phyloP scores from a whole-genome alignment of 257 asterid species.

The Solanum verrucosum region DNA sequence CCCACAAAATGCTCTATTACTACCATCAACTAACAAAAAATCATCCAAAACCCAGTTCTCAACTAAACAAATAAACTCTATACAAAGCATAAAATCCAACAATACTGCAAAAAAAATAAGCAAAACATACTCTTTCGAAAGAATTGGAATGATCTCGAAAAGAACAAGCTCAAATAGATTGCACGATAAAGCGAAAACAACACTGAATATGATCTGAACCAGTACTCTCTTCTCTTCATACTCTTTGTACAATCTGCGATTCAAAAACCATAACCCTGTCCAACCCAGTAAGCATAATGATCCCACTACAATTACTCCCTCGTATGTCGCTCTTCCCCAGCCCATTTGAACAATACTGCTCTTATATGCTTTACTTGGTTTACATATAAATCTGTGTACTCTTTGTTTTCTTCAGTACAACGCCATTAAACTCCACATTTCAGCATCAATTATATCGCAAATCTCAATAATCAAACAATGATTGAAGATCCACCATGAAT shows the following conservation, averaged over 20 bases:
- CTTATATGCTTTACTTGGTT: not conserved
- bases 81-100: not conserved
- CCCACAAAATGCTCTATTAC: not conserved
- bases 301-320: slow-evolving; percentile 71
- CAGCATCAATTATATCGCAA: not conserved
- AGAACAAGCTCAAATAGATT: slow-evolving; percentile 94
- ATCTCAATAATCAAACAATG: not conserved
- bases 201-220: slow-evolving; percentile 96
- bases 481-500: not conserved
- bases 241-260: slow-evolving; percentile 87
- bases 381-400: not conserved
- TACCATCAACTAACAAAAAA: not conserved
- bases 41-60: not conserved
- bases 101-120: not conserved
- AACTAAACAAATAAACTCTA: not conserved
- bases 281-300: slow-evolving; percentile 77
- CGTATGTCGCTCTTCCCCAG: slow-evolving; percentile 65
- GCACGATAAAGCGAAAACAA: slow-evolving; percentile 92
- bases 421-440: not conserved
- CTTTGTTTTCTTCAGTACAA: not conserved
- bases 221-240: slow-evolving; percentile 90
- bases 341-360: slow-evolving; percentile 34
- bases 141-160: slow-evolving; percentile 82
- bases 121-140: slow-evolving; percentile 60
- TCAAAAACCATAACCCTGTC: slow-evolving; percentile 93